phyloP scores from a whole-genome alignment of 495 filamentous ascomycete species.

The Neurospora sp. region DNA sequence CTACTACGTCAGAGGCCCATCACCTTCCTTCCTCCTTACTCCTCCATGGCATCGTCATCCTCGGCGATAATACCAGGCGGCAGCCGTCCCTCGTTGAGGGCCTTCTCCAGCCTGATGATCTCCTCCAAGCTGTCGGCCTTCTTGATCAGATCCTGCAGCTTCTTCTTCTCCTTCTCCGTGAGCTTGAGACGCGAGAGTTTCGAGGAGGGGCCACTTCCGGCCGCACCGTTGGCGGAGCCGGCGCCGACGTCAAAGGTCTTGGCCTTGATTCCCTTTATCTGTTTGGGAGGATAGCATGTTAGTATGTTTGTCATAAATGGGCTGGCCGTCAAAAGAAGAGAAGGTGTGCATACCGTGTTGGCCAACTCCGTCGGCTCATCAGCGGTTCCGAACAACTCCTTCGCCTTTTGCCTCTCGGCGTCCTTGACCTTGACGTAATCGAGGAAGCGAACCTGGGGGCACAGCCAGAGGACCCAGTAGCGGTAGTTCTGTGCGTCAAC shows the following conservation, averaged over 20 bases:
- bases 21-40: slow-evolving; percentile 19
- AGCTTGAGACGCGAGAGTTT: slow-evolving; percentile 55
- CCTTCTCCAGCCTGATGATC: slow-evolving; percentile 72
- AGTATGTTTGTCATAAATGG: background rate
- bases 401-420: slow-evolving; percentile 63
- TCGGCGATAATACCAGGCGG: slow-evolving; percentile 51
- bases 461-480: slow-evolving; percentile 81
- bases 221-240: slow-evolving; percentile 26
- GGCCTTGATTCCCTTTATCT: slow-evolving; percentile 86
- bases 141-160: slow-evolving; percentile 45
- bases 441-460: slow-evolving; percentile 76
- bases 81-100: slow-evolving; percentile 76
- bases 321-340: background rate
- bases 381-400: slow-evolving; percentile 69
- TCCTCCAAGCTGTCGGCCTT: slow-evolving; percentile 78
- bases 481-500: slow-evolving; percentile 63
- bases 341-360: background rate
- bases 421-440: slow-evolving; percentile 90
- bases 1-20: background rate
- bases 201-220: slow-evolving; percentile 30
- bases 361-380: slow-evolving; percentile 72
- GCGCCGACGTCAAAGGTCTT: slow-evolving; percentile 60
- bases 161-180: slow-evolving; percentile 69
- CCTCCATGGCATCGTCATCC: slow-evolving; percentile 41
- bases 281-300: background rate